phyloP scores from a whole-genome alignment of 306 rosid species.

The Quercus variabilis region DNA sequence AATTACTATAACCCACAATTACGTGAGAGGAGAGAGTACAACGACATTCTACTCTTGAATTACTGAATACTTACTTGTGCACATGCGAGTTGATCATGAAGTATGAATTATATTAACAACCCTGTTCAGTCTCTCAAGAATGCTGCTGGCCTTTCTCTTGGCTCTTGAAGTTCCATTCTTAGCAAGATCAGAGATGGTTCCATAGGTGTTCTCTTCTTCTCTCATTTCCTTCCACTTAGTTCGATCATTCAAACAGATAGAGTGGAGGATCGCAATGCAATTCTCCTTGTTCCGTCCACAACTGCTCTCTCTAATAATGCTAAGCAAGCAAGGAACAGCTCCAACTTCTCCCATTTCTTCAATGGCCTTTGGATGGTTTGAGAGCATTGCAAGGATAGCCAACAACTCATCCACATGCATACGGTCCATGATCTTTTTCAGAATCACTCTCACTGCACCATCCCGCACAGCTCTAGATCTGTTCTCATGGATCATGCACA shows the following conservation, averaged over 20 bases:
- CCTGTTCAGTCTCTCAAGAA: conserved; percentile 85
- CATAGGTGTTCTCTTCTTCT: conserved; percentile 65
- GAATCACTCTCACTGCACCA: conserved; percentile 62
- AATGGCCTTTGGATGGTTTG: conserved; percentile 64
- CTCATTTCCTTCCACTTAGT: conserved; percentile 74
- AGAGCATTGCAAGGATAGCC: conserved; percentile 72
- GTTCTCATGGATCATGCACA: conserved; percentile 77
- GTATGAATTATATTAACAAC: conserved; percentile 76
- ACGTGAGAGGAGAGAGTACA: too few relatives aligned
- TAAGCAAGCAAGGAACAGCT: conserved; percentile 63
- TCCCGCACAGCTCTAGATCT: conserved; percentile 69
- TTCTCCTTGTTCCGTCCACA: conserved; percentile 84
- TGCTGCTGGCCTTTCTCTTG: conserved; percentile 79
- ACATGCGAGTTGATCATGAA: conserved; percentile 42
- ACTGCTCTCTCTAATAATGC: conserved; percentile 51
- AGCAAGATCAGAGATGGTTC: conserved; percentile 73
- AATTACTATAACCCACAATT: too few relatives aligned
- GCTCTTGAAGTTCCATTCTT: conserved; percentile 90
- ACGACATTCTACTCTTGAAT: too few relatives aligned
- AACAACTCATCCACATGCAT: conserved; percentile 62
- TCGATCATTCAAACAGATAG: conserved; percentile 62
- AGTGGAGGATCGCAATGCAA: conserved; percentile 65
- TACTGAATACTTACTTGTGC: background rate
- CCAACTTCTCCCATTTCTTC: conserved; percentile 78
- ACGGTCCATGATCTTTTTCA: conserved; percentile 47